phyloP scores from a whole-genome alignment of 306 rosid species.

The Bauhinia variegata region DNA sequence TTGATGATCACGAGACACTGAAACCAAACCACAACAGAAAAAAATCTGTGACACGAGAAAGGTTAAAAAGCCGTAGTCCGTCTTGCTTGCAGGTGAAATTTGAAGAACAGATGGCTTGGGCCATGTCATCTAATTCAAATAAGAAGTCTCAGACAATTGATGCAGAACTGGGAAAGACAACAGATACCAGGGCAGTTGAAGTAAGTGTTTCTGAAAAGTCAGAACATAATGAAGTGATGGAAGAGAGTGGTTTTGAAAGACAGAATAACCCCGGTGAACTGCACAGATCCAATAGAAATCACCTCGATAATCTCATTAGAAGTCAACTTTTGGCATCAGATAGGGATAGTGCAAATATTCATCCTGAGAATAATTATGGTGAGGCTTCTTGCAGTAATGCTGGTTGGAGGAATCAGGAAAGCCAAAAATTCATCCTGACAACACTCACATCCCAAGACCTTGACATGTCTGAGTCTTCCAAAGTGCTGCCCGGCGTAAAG shows the following conservation, averaged over 20 bases:
- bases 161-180: constrained; percentile 48
- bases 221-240: constrained; percentile 46
- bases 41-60: constrained; percentile 49
- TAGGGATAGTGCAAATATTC: constrained; percentile 57
- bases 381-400: constrained; percentile 94
- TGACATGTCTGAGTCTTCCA: constrained; percentile 58
- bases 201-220: constrained; percentile 45
- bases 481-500: constrained; percentile 59
- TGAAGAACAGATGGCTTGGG: constrained; percentile 83
- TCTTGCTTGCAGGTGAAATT: constrained; percentile 78
- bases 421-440: too few species aligned
- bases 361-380: constrained; percentile 51
- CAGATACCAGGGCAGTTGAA: constrained; percentile 50
- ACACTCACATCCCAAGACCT: constrained; percentile 50
- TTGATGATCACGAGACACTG: constrained; percentile 48
- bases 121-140: constrained; percentile 55
- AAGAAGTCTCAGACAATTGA: constrained; percentile 56
- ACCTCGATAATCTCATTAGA: constrained; percentile 57
- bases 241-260: constrained; percentile 45
- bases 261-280: constrained; percentile 51
- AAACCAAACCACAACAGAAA: constrained; percentile 54
- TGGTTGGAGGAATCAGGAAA: constrained; percentile 93
- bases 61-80: constrained; percentile 65
- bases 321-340: constrained; percentile 67
- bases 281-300: constrained; percentile 48